Percentiles rank a stretch among this genome's conserved stretches.
Conservation (phyloP, 2,329 filamentous ascomycete species). For the Neonectria faginata region DNA sequence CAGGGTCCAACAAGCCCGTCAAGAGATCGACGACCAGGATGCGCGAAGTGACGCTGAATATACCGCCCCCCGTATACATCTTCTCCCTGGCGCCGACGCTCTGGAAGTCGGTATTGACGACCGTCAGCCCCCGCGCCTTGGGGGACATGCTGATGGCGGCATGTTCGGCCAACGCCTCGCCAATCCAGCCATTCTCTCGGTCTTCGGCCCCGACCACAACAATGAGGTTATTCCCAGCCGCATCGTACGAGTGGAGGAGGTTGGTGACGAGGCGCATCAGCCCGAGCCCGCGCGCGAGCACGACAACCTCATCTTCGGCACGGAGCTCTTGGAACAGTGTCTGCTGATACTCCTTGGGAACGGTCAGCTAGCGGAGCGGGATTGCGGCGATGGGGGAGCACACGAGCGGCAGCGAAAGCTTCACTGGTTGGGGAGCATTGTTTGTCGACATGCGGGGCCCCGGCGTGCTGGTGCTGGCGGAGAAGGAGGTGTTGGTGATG, state of each 20-base stretch:
- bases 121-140: slow-evolving; percentile 84
- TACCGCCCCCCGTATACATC: slow-evolving; percentile 88
- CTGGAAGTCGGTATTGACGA: slow-evolving; percentile 95
- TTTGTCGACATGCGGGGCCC: slow-evolving; percentile 62
- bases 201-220: slow-evolving; percentile 91
- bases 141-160: slow-evolving; percentile 88
- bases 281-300: slow-evolving; percentile 91
- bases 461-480: slow-evolving; percentile 31
- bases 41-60: slow-evolving; percentile 95
- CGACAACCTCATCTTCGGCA: slow-evolving; percentile 90
- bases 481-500: slow-evolving; percentile 27
- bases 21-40: slow-evolving; percentile 95
- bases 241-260: slow-evolving; percentile 95
- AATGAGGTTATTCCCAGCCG: slow-evolving; percentile 91
- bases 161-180: slow-evolving; percentile 94
- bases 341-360: slow-evolving; percentile 86
- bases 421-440: slow-evolving; percentile 75
- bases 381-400: slow-evolving; percentile 6
- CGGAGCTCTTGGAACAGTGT: slow-evolving; percentile 92
- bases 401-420: slow-evolving; percentile 77
- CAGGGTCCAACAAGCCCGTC: slow-evolving; percentile 82
- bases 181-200: slow-evolving; percentile 95
- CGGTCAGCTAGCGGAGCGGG: slow-evolving; percentile 27
- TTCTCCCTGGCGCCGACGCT: slow-evolving; percentile 89
- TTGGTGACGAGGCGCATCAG: slow-evolving; percentile 95